Percentiles rank a stretch among this genome's conserved stretches.
These are phyloP conservation scores for Crithidia brevicula DNA, from an alignment of 208 protist genomes.

Conservation along the genomic window DNA sequence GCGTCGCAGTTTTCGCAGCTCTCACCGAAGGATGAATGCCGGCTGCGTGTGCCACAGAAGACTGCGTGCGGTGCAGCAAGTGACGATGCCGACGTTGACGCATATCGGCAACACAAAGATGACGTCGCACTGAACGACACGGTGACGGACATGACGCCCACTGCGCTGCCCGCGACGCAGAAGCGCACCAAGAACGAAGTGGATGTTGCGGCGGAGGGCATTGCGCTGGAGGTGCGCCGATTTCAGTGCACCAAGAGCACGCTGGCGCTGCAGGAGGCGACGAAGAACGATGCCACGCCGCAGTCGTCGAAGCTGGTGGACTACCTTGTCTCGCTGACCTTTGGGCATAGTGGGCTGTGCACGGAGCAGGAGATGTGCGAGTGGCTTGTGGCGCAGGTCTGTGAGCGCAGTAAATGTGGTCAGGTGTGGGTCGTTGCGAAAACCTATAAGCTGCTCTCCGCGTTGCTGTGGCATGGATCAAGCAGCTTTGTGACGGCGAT, in stretches of 20 bases:
- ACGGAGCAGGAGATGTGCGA: slow-evolving; percentile 37
- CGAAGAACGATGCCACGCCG: slow-evolving; percentile 37
- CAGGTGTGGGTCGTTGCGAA: slow-evolving; percentile 48
- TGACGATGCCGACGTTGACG: no score
- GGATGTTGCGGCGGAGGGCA: slow-evolving; percentile 17
- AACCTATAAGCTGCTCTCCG: slow-evolving; percentile 27
- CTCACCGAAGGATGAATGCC: no score
- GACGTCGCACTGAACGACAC: background rate
- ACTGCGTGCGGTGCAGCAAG: no score
- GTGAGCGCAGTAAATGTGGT: slow-evolving; percentile 35
- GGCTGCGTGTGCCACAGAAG: no score
- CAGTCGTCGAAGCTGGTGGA: slow-evolving; percentile 30
- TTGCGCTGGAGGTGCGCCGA: slow-evolving; percentile 16
- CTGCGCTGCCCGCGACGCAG: background rate
- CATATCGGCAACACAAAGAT: background rate
- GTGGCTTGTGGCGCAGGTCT: slow-evolving; percentile 46
- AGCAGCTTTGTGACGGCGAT: slow-evolving; percentile 23
- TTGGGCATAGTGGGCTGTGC: slow-evolving; percentile 28
- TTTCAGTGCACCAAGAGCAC: slow-evolving; percentile 55
- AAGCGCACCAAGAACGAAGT: slow-evolving; percentile 4
- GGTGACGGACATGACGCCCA: background rate
- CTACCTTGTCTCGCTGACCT: slow-evolving; percentile 32
- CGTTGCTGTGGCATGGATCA: slow-evolving; percentile 43
- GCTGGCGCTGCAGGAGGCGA: slow-evolving; percentile 39
- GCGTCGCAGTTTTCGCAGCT: no score